Evolutionary conservation across 129 eudicot species (phyloP).

Genomic region (Saposhnikovia divaricata): DNA sequence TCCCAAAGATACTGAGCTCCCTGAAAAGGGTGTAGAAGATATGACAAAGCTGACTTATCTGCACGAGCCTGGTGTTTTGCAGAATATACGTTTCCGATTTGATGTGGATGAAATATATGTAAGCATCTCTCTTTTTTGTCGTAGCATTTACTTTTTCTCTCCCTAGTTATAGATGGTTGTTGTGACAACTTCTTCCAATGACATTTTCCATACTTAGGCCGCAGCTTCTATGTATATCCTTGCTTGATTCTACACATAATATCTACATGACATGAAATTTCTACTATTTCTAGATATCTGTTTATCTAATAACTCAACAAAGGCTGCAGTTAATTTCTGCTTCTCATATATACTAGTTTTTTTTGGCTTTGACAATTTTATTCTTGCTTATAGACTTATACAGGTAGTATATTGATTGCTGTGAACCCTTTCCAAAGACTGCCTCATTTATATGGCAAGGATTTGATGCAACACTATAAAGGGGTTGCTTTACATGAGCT

Average conservation of each 20-base stretch:
- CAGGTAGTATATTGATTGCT: constrained; percentile 85
- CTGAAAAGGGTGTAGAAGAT: constrained; percentile 67
- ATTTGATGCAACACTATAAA: constrained; percentile 65
- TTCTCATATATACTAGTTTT: not conserved
- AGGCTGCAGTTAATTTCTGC: not conserved
- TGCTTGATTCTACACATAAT: not conserved
- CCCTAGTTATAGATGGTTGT: not conserved
- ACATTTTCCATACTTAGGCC: not conserved
- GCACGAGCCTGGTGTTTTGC: constrained; percentile 85
- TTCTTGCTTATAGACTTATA: constrained; percentile 52
- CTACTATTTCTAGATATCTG: constrained; percentile 11
- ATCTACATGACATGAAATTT: constrained; percentile 1
- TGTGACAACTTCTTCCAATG: not conserved
- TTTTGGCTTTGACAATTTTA: not conserved
- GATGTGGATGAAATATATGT: constrained; percentile 75
- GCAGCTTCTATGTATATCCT: not conserved
- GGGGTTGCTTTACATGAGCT: constrained; percentile 73
- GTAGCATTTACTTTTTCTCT: not conserved
- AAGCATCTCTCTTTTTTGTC: constrained; percentile 24
- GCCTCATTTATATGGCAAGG: constrained; percentile 57
- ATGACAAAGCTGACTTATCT: constrained; percentile 89
- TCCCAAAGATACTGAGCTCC: constrained; percentile 72
- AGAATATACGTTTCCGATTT: constrained; percentile 58
- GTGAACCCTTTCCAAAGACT: constrained; percentile 86
- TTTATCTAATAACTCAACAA: not conserved